Percentiles rank a stretch among this genome's conserved stretches.
Conservation (phyloP, 2,329 filamentous ascomycete genomes). For the Scedosporium boydii region DNA sequence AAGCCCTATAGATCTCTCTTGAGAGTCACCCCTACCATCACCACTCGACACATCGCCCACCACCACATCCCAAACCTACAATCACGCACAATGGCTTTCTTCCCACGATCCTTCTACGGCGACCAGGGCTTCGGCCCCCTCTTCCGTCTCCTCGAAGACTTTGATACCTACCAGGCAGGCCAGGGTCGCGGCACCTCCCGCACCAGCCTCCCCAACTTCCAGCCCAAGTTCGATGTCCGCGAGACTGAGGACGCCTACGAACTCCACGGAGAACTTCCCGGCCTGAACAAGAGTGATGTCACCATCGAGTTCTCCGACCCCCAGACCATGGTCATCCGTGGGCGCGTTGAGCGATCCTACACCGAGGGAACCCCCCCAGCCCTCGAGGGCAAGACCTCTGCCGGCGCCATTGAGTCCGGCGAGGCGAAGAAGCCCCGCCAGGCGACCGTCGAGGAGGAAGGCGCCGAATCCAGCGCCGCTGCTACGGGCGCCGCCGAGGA, state of each 20-base stretch:
- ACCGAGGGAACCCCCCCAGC: constrained; percentile 40
- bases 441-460: constrained; percentile 58
- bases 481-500: constrained; percentile 8
- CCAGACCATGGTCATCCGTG: constrained; percentile 62
- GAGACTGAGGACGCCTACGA: constrained; percentile 62
- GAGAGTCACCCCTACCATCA: background rate
- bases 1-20: constrained; percentile 1
- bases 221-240: constrained; percentile 69
- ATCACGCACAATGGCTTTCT: constrained; percentile 47
- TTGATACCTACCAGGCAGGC: constrained; percentile 40
- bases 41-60: constrained; percentile 1
- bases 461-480: constrained; percentile 14
- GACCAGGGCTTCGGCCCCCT: constrained; percentile 47
- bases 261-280: constrained; percentile 71
- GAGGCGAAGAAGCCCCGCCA: constrained; percentile 35
- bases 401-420: constrained; percentile 26
- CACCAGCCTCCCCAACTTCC: constrained; percentile 45
- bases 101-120: constrained; percentile 42
- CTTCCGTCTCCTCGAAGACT: constrained; percentile 56
- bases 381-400: constrained; percentile 1
- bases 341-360: constrained; percentile 56
- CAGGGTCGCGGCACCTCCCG: constrained; percentile 4
- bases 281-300: constrained; percentile 64
- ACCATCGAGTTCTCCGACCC: constrained; percentile 70
- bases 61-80: background rate